phyloP scores from a whole-genome alignment of 768 basidiomycete species.

The Amanita molliuscula region DNA sequence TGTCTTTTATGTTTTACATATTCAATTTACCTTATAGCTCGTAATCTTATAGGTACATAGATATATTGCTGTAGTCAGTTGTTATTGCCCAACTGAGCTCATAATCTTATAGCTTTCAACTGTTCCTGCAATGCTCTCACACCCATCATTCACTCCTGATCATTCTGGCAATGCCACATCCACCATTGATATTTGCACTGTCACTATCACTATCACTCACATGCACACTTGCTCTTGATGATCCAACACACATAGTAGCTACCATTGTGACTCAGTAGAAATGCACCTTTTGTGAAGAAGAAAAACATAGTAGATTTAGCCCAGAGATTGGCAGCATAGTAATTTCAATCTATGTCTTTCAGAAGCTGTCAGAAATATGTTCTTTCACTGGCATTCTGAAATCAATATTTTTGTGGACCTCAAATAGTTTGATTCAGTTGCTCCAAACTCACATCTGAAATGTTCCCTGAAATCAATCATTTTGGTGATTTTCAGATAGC shows the following conservation, averaged over 20 bases:
- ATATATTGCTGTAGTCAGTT: too few species aligned
- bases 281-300: background rate
- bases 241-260: background rate
- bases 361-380: slow-evolving; percentile 2
- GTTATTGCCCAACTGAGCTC: too few species aligned
- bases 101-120: too few species aligned
- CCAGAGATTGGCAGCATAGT: slow-evolving; percentile 2
- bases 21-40: too few species aligned
- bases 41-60: too few species aligned
- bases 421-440: background rate
- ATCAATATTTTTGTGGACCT: background rate
- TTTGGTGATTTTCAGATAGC: background rate
- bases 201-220: slow-evolving; percentile 2
- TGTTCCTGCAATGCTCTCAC: slow-evolving; percentile 2
- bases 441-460: background rate
- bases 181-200: background rate
- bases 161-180: background rate
- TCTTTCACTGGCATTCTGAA: slow-evolving; percentile 2
- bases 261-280: slow-evolving; percentile 1
- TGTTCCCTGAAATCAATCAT: background rate
- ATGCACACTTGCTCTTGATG: too few species aligned
- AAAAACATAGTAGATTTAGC: background rate
- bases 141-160: background rate
- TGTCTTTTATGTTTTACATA: too few species aligned
- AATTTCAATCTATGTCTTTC: slow-evolving; percentile 1